phyloP scores from a whole-genome alignment of 73 alveolate species.

The Paramecium biaurelia region DNA sequence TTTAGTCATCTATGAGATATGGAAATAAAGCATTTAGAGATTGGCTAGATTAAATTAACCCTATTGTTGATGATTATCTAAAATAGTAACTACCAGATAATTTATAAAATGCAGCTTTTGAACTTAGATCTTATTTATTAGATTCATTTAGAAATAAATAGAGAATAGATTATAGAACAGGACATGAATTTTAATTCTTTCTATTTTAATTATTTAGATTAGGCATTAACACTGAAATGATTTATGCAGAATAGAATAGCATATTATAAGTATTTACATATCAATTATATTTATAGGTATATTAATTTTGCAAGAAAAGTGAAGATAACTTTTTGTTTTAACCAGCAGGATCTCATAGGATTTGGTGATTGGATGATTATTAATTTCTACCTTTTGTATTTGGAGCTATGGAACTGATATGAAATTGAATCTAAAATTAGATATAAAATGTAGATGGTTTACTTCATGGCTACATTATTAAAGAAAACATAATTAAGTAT shows the following conservation, averaged over 20 bases:
- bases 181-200: constrained; percentile 96
- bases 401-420: constrained; percentile 77
- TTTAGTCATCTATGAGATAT: constrained; percentile 93
- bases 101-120: constrained; percentile 80
- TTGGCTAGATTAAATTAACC: constrained; percentile 83
- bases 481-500: not conserved
- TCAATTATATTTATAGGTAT: constrained; percentile 63
- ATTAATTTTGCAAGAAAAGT: constrained; percentile 90
- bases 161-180: constrained; percentile 98
- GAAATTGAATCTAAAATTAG: not conserved
- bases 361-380: constrained; percentile 99
- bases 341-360: constrained; percentile 99
- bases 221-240: constrained; percentile 78
- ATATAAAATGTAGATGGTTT: not conserved
- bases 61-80: constrained; percentile 46
- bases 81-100: constrained; percentile 55
- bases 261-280: constrained; percentile 14
- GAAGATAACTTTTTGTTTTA: constrained; percentile 90
- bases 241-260: constrained; percentile 54
- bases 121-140: constrained; percentile 81
- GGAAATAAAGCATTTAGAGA: constrained; percentile 97
- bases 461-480: not conserved
- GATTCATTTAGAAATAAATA: constrained; percentile 95
- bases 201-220: constrained; percentile 77
- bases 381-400: constrained; percentile 95